Evolutionary conservation across 306 rosid genomes (phyloP).

Genomic region (Gastrolobium bilobum): DNA sequence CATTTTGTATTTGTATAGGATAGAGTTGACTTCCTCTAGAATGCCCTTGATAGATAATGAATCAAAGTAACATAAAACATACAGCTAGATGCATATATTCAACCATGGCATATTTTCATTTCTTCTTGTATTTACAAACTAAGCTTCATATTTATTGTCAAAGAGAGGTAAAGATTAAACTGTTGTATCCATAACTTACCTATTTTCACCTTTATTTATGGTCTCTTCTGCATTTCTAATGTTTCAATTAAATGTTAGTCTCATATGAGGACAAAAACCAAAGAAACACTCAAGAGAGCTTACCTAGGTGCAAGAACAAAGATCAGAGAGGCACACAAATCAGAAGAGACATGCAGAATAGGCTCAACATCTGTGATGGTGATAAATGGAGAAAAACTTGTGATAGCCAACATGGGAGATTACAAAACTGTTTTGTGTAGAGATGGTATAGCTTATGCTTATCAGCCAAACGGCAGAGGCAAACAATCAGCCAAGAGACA

Average conservation of each 20-base stretch:
- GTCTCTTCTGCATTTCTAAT: neutral
- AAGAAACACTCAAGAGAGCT: constrained; percentile 76
- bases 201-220: neutral
- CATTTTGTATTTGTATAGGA: neutral
- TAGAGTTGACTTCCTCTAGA: neutral
- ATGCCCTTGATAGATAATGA: neutral
- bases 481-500: constrained; percentile 46
- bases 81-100: neutral
- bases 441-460: constrained; percentile 83
- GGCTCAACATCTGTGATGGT: constrained; percentile 81
- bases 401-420: constrained; percentile 76
- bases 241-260: constrained; percentile 49
- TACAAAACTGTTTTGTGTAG: constrained; percentile 81
- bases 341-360: constrained; percentile 47
- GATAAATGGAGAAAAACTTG: constrained; percentile 78
- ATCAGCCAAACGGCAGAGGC: constrained; percentile 52
- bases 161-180: neutral
- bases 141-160: neutral
- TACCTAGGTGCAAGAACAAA: constrained; percentile 62
- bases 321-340: constrained; percentile 53
- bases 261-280: constrained; percentile 61
- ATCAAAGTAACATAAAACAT: too few species aligned
- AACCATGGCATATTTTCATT: neutral
- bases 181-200: neutral
- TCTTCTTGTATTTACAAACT: neutral